Evolutionary conservation across 495 filamentous ascomycete genomes (phyloP), one percentile per base, ranked within the genome.

Genomic region (Haplographium delicatum): DNA sequence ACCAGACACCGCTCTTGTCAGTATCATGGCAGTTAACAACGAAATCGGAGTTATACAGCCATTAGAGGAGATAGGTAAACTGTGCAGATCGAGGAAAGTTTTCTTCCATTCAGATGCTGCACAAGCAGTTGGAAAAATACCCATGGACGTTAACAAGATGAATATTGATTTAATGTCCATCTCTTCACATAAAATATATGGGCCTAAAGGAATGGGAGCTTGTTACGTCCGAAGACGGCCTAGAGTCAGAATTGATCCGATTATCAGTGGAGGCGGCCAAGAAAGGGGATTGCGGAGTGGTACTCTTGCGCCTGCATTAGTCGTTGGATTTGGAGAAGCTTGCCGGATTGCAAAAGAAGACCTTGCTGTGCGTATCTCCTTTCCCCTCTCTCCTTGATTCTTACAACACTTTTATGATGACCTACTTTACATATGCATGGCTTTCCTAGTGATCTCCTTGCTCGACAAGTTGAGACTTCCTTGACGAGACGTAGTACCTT

Each of bases 71-170:
- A 98, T 98, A 62, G 93, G 93, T 56, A 85, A 85, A 68, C 68
- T 98, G 18, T 98, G 93, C 71, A 82, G 91, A 33, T 77, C 79
- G 28, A 94, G 87, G 66, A 95, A 96, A 73, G 72, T 95, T 41
- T 98, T 96, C 75, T 98, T 97, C 82, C 93, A 98, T 69, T 95
- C 89, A n/a, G 93, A 98, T 67, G 93, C 69, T 23, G 93, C 93
- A 5, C 93, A 98, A 71, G 93, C 94, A 4, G 89, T 96, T 3
- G 93, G 93, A 61, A 98, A 98, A 75, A 96, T 98, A 48, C 89
- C 89, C 0, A 72, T 98, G 24, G 89, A 96, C 63, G 94, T 98
- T 48, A 94, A 97, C 67, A 87, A 89, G 68, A 85, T 91, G 86
- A 91, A 96, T 64, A 83, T 97, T 46, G 93, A 98, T 64, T 71